Evolutionary conservation across 306 rosid genomes (phyloP).

Genomic region (Lathyrus oleraceus): DNA sequence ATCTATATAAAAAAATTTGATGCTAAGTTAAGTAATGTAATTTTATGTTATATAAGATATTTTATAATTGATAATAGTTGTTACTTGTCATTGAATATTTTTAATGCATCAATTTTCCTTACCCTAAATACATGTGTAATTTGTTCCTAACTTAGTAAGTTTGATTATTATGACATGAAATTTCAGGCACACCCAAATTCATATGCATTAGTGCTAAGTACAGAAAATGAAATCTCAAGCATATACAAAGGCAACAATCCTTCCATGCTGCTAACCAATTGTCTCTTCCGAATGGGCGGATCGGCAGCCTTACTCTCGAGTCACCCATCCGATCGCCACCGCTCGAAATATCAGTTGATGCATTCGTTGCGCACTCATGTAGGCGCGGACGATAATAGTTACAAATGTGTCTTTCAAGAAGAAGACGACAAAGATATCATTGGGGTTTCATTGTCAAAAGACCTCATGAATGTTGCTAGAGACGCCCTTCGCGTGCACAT

Average conservation of each 20-base stretch:
- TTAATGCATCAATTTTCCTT: neutral
- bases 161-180: neutral
- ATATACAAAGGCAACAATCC: slow-evolving; percentile 44
- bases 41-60: neutral
- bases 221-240: slow-evolving; percentile 39
- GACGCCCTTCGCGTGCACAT: slow-evolving; percentile 79
- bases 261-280: slow-evolving; percentile 37
- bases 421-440: slow-evolving; percentile 56
- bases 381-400: slow-evolving; percentile 65
- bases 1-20: too few species aligned
- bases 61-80: too few species aligned
- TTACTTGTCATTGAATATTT: neutral
- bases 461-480: slow-evolving; percentile 78
- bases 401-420: slow-evolving; percentile 59
- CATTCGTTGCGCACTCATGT: slow-evolving; percentile 81
- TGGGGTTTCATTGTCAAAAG: slow-evolving; percentile 68
- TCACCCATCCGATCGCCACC: slow-evolving; percentile 36
- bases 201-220: slow-evolving; percentile 41
- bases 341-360: slow-evolving; percentile 68
- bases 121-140: neutral
- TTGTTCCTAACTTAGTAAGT: neutral
- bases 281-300: slow-evolving; percentile 47
- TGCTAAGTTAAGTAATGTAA: neutral
- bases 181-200: slow-evolving; percentile 39
- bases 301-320: slow-evolving; percentile 43